Conservation (phyloP, 106 monocot species). For the Hemerocallis citrina region DNA sequence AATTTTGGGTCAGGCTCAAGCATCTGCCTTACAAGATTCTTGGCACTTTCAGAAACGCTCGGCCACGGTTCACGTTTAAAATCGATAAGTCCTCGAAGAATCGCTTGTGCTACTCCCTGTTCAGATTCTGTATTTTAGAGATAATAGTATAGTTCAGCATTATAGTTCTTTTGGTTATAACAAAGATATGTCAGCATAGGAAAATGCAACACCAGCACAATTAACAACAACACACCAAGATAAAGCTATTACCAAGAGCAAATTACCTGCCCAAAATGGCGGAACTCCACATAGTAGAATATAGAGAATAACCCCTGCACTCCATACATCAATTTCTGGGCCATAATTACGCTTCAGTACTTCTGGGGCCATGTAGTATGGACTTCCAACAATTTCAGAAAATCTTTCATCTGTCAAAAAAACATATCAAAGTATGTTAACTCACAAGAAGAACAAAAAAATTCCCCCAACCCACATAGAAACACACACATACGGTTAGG, state of each 20-base stretch:
- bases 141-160: not conserved
- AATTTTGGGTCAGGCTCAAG: constrained; percentile 76
- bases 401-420: constrained; percentile 26
- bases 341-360: constrained; percentile 25
- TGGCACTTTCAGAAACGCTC: constrained; percentile 81
- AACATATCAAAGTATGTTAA: no score
- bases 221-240: not conserved
- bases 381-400: constrained; percentile 29
- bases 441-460: no score
- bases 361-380: constrained; percentile 32
- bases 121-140: constrained; percentile 67
- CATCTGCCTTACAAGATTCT: constrained; percentile 74
- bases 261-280: constrained; percentile 25
- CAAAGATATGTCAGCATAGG: not conserved
- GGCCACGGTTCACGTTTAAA: constrained; percentile 98
- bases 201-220: not conserved
- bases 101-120: constrained; percentile 94
- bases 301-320: constrained; percentile 30
- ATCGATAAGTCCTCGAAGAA: constrained; percentile 80
- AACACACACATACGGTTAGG: no score
- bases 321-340: constrained; percentile 27
- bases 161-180: not conserved
- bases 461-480: no score
- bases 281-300: constrained; percentile 31
- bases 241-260: not conserved